Evolutionary conservation across 192 early-diverging fungal genomes (phyloP).

Genomic region (Gamsiella multidivaricata): DNA sequence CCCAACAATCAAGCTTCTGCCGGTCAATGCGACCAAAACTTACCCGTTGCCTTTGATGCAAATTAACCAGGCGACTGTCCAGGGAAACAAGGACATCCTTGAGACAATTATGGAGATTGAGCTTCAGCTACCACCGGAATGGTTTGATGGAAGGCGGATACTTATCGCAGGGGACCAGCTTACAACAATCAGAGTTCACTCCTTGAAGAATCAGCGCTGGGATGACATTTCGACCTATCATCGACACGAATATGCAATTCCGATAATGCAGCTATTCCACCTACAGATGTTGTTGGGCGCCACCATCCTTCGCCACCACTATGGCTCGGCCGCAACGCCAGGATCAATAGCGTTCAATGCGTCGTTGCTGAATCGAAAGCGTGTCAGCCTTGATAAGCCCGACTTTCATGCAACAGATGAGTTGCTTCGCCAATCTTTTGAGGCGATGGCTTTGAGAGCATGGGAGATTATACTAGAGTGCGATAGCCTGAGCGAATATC

Average conservation of each 20-base stretch:
- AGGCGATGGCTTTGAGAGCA: background rate
- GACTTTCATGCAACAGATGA: constrained; percentile 18
- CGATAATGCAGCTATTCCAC: constrained; percentile 17
- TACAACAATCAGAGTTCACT: background rate
- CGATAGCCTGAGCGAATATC: background rate
- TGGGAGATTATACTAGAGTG: background rate
- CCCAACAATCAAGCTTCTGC: background rate
- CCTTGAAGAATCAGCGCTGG: background rate
- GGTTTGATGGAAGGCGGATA: background rate
- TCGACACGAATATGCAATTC: constrained; percentile 8
- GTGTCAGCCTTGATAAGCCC: background rate
- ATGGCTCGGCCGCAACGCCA: background rate
- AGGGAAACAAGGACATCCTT: constrained; percentile 5
- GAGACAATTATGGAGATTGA: background rate
- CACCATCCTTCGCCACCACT: constrained; percentile 2
- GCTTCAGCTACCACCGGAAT: background rate
- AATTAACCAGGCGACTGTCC: background rate
- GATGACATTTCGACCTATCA: background rate
- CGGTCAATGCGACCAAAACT: background rate
- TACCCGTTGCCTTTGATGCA: constrained; percentile 9
- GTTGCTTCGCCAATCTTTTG: constrained; percentile 4
- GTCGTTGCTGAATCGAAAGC: constrained; percentile 3
- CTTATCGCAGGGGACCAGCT: constrained; percentile 21
- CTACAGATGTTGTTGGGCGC: constrained; percentile 13
- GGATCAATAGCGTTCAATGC: constrained; percentile 6